These are phyloP conservation scores for Gossypium anomalum DNA, from an alignment of 345 rosid species.

Conservation along the genomic window DNA sequence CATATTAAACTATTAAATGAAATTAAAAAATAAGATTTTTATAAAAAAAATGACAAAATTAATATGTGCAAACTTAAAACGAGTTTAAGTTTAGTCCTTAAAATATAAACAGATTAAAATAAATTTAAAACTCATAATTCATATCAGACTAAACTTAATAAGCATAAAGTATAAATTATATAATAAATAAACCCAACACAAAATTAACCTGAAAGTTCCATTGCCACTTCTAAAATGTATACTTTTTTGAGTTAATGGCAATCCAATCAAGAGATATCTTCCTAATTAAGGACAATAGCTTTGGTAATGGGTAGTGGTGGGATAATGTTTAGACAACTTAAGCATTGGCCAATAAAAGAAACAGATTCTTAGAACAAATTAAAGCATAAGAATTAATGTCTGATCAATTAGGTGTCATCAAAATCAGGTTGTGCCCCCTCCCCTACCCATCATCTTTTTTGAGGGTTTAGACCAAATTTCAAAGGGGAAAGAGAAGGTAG, in stretches of 20 bases:
- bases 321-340: background rate
- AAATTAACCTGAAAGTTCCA: too few species aligned
- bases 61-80: too few species aligned
- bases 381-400: conserved; percentile 1
- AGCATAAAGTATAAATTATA: too few species aligned
- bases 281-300: background rate
- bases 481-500: background rate
- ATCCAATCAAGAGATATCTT: background rate
- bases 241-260: background rate
- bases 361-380: conserved; percentile 10
- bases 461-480: conserved; percentile 12
- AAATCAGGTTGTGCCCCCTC: background rate
- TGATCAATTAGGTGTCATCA: background rate
- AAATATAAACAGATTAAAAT: too few species aligned
- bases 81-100: too few species aligned
- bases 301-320: background rate
- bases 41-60: too few species aligned
- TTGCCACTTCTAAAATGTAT: background rate
- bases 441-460: background rate
- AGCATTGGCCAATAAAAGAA: background rate
- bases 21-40: too few species aligned
- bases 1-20: too few species aligned
- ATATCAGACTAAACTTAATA: fast-evolving
- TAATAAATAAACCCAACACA: too few species aligned
- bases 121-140: too few species aligned